Evolutionary conservation across 139 green algal genomes (phyloP), one percentile per base, ranked within the genome.

Genomic region (Chlorella sp.): DNA sequence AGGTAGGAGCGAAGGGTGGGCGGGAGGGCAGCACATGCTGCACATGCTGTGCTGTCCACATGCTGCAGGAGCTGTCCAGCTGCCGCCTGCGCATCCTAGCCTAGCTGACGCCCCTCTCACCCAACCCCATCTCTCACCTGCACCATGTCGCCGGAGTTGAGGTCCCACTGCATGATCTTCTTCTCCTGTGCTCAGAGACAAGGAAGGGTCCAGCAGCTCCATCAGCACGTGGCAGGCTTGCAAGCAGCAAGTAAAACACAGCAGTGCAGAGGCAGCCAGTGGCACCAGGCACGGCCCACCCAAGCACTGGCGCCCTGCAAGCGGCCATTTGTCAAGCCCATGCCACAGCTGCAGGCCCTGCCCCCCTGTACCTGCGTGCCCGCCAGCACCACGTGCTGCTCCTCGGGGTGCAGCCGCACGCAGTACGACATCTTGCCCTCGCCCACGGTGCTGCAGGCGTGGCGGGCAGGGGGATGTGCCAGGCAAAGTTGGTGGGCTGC

Each of bases 151-250:
- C 93, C 96, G 1, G 92, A 96, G 86, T 97, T 89, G 64, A 96
- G 91, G 89, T 99, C 97, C 83, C 92, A 99, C 92, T 98, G 95
- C 86, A 96, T 94, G 65, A 98, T 93, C 90, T 98, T 99, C 89
- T 99, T 99, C 32, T 90, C 85, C 28, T 87, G 51, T 15, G 51
- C 12, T 20, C 12, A 20, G 44, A 7, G 11, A 7, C 7, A 11
- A 11, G 44, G 11, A 55, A 11, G 11, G 7, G 44, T 55, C 7
- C 7, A 7, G 11, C 44, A 55, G 44, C 44, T 55, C 7, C 44
- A 11, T 55, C 44, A 55, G 44, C 44, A 55, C 44, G 7, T 7
- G 44, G 7, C n/a, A n/a, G n/a, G n/a, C n/a, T n/a, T n/a, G n/a
- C n/a, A n/a, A n/a, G n/a, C n/a, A n/a, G n/a, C n/a, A n/a, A n/a